Evolutionary conservation across 805 yeast genomes (phyloP), one percentile per base, ranked within the genome.

Genomic region (Sugiyamaella marilandica): DNA sequence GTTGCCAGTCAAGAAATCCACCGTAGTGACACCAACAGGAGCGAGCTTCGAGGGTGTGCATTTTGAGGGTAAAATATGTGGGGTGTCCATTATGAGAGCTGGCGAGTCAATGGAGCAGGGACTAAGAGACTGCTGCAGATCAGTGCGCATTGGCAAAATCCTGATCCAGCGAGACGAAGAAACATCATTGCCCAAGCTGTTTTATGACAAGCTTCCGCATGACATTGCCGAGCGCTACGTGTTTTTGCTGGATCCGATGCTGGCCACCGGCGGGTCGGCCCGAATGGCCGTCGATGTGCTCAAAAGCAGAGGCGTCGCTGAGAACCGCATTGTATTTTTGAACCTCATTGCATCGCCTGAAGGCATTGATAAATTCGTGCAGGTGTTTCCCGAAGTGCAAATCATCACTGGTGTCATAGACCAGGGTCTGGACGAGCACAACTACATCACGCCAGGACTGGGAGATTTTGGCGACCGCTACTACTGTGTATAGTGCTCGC

Each of bases 101-200:
- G 99, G 99, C 60, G 99, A 94, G 71, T 85, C 95, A 43, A 94
- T 94, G 99, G 99, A 94, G 71, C 95, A 89, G 77, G 99, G 98
- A 33, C 76, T 94, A 59, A 82, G 99, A 69, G 98, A 92, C 69
- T 92, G 99, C 71, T 90, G 98, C 69, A 80, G 99, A 59, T 85
- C 95, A 10, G 99, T 94, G 36, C 79, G 98, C 66, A 87, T 94
- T 55, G 99, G 99, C 50, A 94, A 94, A 75, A 92, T 94, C 61
- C 76, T 94, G 66, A 94, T 94, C 62, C 99, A 94, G 74, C 81
- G 99, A 71, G 97, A 94, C 66, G 99, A 94, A 72, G 99, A 94
- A 72, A 94, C 98, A 24, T 96, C 97, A 2, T 70, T 79, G 62
- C 97, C 99, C 41, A 87, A 89, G 68, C 74, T 94, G 51, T 94